Percentiles rank a stretch among this genome's conserved stretches.
These are phyloP conservation scores for Monilinia fructicola DNA, from an alignment of 2,329 filamentous ascomycete species.

Conservation along the genomic window DNA sequence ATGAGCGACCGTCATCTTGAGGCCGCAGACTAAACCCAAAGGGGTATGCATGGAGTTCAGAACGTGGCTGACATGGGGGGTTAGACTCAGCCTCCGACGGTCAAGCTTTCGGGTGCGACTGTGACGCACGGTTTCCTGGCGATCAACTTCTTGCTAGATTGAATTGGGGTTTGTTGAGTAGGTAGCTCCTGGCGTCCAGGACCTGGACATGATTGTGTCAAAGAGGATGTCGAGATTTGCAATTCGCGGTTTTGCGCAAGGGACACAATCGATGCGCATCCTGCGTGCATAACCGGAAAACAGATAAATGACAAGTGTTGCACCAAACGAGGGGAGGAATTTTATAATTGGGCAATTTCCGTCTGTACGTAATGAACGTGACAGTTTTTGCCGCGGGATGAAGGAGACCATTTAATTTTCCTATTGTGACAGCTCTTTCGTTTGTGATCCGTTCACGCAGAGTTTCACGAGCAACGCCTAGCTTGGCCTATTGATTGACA, in stretches of 20 bases:
- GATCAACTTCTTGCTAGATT: conserved; percentile 6
- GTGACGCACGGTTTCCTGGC: not conserved
- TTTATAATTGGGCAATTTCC: not conserved
- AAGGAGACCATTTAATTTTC: not conserved
- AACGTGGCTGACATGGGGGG: conserved; percentile 7
- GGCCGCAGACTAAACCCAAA: not conserved
- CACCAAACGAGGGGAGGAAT: not conserved
- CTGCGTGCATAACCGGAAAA: not conserved
- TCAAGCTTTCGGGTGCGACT: not conserved
- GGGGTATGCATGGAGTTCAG: conserved; percentile 8
- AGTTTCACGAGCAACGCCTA: too few relatives aligned
- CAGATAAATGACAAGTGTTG: not conserved
- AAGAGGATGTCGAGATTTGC: not conserved
- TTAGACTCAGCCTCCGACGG: conserved; percentile 14
- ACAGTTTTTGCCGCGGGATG: not conserved
- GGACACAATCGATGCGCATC: not conserved
- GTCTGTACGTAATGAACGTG: not conserved
- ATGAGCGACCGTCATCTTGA: not conserved
- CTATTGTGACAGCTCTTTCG: too few relatives aligned
- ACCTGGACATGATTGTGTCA: not conserved
- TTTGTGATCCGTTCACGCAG: too few relatives aligned
- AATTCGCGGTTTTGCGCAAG: not conserved
- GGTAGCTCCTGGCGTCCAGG: not conserved
- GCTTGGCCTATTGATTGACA: too few relatives aligned
- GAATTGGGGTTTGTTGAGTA: not conserved